Percentiles rank a stretch among this genome's conserved stretches.
Evolutionary conservation across 2,329 filamentous ascomycete species (phyloP).

Genomic region (Penicillium italicum): DNA sequence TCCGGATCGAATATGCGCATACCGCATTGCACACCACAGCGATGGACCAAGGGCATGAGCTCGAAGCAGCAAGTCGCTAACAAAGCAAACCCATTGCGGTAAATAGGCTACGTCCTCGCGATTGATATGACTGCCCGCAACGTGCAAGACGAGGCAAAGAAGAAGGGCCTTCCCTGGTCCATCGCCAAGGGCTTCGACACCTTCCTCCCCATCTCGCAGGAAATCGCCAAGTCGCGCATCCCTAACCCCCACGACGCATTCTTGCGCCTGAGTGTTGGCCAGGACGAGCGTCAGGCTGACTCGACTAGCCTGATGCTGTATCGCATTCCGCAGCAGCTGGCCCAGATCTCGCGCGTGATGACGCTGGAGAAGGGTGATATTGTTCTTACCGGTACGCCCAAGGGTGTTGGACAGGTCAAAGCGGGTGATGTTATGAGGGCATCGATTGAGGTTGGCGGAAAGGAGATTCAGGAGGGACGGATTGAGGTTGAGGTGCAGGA

Average conservation of each 20-base stretch:
- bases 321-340: conserved; percentile 78
- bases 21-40: background rate
- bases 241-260: conserved; percentile 84
- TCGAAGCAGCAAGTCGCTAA: background rate
- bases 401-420: conserved; percentile 83
- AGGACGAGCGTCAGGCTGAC: conserved; percentile 72
- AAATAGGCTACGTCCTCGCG: conserved; percentile 73
- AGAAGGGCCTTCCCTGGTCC: conserved; percentile 91
- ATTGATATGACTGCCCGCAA: conserved; percentile 99
- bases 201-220: conserved; percentile 80
- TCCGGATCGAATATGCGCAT: background rate
- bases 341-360: conserved; percentile 93
- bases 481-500: conserved; percentile 83
- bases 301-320: conserved; percentile 95
- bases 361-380: conserved; percentile 88
- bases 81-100: background rate
- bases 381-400: conserved; percentile 93
- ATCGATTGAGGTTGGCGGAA: conserved; percentile 72
- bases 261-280: conserved; percentile 81
- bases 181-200: conserved; percentile 98
- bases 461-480: conserved; percentile 77
- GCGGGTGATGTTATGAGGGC: conserved; percentile 85
- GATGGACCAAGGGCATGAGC: background rate
- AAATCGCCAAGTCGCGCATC: conserved; percentile 76
- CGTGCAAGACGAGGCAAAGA: conserved; percentile 93